These are phyloP conservation scores for Alternaria incomplexa DNA, from an alignment of 2,329 filamentous ascomycete genomes.

Conservation along the genomic window DNA sequence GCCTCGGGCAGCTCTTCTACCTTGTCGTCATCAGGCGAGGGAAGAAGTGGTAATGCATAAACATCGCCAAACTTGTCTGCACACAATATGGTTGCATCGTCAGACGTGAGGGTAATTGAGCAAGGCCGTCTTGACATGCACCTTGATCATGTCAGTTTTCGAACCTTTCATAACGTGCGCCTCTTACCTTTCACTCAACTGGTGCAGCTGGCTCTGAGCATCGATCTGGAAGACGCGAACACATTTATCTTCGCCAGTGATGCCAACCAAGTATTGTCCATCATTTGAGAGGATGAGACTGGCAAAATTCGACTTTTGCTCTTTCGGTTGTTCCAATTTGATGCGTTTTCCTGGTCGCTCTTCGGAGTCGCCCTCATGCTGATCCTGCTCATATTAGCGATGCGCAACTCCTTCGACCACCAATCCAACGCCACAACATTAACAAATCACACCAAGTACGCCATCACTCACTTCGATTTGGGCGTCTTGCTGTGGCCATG, in stretches of 20 bases:
- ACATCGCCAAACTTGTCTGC: slow-evolving; percentile 98
- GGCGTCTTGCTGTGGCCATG: slow-evolving; percentile 35
- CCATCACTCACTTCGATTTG: slow-evolving; percentile 31
- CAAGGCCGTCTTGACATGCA: slow-evolving; percentile 89
- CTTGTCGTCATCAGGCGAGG: slow-evolving; percentile 40
- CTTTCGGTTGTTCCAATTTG: slow-evolving; percentile 44
- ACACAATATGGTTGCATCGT: slow-evolving; percentile 75
- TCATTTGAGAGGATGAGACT: slow-evolving; percentile 69
- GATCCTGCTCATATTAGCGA: slow-evolving; percentile 25
- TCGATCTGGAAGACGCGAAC: slow-evolving; percentile 80
- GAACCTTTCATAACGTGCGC: neutral
- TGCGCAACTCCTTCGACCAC: neutral
- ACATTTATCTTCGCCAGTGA: slow-evolving; percentile 91
- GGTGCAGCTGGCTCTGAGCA: slow-evolving; percentile 64
- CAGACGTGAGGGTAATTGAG: slow-evolving; percentile 72
- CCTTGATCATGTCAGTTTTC: slow-evolving; percentile 54
- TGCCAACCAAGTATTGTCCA: slow-evolving; percentile 72
- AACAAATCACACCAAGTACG: neutral
- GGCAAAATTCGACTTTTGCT: slow-evolving; percentile 67
- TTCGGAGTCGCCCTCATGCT: slow-evolving; percentile 30
- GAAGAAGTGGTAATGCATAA: slow-evolving; percentile 79
- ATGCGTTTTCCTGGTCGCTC: slow-evolving; percentile 51
- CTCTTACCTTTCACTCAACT: slow-evolving; percentile 74
- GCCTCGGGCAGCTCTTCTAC: slow-evolving; percentile 26
- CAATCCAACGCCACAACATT: neutral